A percentile compares a stretch with the other conserved stretches of the same genome.
phyloP scores from a whole-genome alignment of 2,329 filamentous ascomycete species.

The Madurella mycetomatis region DNA sequence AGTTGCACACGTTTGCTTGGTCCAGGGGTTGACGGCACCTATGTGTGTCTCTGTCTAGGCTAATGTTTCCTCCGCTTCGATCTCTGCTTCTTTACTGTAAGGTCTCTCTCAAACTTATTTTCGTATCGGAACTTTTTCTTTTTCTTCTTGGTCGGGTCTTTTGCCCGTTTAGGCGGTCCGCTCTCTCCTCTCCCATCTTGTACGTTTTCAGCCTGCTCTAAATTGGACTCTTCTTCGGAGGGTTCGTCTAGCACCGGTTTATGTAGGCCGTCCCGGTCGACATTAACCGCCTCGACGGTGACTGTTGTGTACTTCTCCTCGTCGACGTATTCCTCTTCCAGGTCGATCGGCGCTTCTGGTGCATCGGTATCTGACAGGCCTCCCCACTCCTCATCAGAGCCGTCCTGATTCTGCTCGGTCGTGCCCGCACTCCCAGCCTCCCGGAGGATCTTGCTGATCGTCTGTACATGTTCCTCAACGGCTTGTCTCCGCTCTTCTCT shows the following conservation, averaged over 20 bases:
- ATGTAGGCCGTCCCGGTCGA: constrained; percentile 68
- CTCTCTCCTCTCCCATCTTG: constrained; percentile 36
- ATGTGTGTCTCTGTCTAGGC: background rate
- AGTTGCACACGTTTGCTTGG: background rate
- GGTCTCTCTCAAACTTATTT: constrained; percentile 75
- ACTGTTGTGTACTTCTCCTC: constrained; percentile 96
- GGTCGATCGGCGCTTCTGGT: constrained; percentile 55
- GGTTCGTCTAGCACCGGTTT: constrained; percentile 40
- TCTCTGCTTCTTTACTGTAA: constrained; percentile 66
- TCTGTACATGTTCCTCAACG: constrained; percentile 74
- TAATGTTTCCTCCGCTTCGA: constrained; percentile 50
- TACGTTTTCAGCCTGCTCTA: constrained; percentile 32
- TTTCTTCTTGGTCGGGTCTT: constrained; percentile 65
- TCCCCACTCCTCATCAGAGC: constrained; percentile 56
- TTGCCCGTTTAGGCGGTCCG: constrained; percentile 32
- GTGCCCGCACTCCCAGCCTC: constrained; percentile 52
- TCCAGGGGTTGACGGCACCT: background rate
- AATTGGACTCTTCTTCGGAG: constrained; percentile 35
- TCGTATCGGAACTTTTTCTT: constrained; percentile 96
- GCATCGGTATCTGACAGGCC: constrained; percentile 53
- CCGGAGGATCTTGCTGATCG: constrained; percentile 66
- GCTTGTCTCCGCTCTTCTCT: constrained; percentile 78
- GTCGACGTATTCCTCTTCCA: constrained; percentile 92
- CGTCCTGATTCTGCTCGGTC: constrained; percentile 35
- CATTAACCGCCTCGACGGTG: constrained; percentile 81